Evolutionary conservation across 2,329 filamentous ascomycete genomes (phyloP), one percentile per base, ranked within the genome.

Genomic region (Aspergillus fijiensis): DNA sequence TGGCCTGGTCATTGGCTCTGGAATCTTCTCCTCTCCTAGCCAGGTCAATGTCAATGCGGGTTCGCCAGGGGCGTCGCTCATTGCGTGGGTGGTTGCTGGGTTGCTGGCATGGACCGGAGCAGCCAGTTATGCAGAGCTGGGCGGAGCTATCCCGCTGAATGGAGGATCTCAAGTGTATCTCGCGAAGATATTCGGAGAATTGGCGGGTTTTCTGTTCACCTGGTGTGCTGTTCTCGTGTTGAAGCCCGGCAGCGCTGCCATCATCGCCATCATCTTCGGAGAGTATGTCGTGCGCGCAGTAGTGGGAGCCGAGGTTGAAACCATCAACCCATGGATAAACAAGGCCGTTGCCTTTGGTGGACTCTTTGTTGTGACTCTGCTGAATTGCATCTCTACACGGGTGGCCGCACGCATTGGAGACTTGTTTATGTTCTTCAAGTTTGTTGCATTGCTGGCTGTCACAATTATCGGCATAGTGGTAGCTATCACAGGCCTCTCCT

Each of bases 251-350:
- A 90, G 91, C 45, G 89, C 92, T 10, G 95, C 95, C 63, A 99
- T 99, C 72, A 92, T 99, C 65, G 85, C 94, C 65, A 97, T 99
- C 67, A 97, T 99, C 70, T 97, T 98, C 82, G 95, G 95, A 49
- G 95, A 99, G 77, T 99, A 99, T 72, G 81, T 96, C n/a, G 91
- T 97, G 56, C 85, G 92, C 51, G 93, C 92, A 14, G 84, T 90
- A 49, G 89, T 96, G 60, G 93, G 93, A 9, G 87, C 92, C n/a
- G 91, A 96, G 60, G 90, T 90, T 2, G 88, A 90, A 69, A 87
- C 87, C 25, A 84, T 92, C 58, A 95, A 86, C 71, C 85, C 87
- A 1, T 98, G 94, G 93, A 85, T 97, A 71, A 92, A 91, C 80
- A 99, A 98, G 80, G 85, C 82, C 2, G 90, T 97, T 33, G 95